Percentiles rank a stretch among this genome's conserved stretches.
Evolutionary conservation across 1,139 yeast species (phyloP).

Genomic region (Tardiomyces blankii): DNA sequence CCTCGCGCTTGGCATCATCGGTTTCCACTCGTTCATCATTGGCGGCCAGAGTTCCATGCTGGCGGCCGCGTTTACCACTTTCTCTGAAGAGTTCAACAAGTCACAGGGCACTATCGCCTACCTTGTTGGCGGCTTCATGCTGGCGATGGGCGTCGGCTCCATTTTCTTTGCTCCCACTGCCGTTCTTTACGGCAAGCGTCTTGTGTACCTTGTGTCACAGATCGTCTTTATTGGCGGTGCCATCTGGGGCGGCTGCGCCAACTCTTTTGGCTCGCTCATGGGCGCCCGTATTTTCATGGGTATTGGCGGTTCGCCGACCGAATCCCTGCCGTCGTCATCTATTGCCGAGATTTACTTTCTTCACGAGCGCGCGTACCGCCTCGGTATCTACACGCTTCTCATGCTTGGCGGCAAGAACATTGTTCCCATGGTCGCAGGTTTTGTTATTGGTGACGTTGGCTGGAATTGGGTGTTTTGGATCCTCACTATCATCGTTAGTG

Average conservation of each 20-base stretch:
- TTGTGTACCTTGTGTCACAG: conserved; percentile 42
- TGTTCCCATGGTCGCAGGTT: conserved; percentile 45
- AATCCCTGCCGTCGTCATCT: conserved; percentile 50
- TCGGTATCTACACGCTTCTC: conserved; percentile 51
- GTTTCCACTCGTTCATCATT: conserved; percentile 48
- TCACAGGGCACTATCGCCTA: conserved; percentile 37
- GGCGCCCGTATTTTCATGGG: conserved; percentile 51
- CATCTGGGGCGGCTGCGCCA: conserved; percentile 43
- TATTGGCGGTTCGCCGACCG: conserved; percentile 51
- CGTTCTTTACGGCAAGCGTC: conserved; percentile 47
- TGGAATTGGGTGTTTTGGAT: conserved; percentile 60
- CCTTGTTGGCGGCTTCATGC: conserved; percentile 51
- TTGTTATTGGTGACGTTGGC: conserved; percentile 38
- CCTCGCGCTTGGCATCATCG: conserved; percentile 40
- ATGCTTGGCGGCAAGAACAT: conserved; percentile 53
- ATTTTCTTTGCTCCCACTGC: conserved; percentile 50
- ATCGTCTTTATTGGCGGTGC: conserved; percentile 42
- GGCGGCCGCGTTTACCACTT: conserved; percentile 42
- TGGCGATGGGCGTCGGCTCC: conserved; percentile 48
- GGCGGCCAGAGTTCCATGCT: conserved; percentile 56
- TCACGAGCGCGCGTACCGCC: conserved; percentile 54
- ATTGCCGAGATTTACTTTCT: conserved; percentile 55
- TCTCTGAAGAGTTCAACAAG: conserved; percentile 35
- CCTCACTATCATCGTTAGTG: conserved; percentile 41
- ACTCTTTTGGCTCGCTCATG: conserved; percentile 39